Conservation (phyloP, 495 filamentous ascomycete genomes). For the Xylaria sp. region DNA sequence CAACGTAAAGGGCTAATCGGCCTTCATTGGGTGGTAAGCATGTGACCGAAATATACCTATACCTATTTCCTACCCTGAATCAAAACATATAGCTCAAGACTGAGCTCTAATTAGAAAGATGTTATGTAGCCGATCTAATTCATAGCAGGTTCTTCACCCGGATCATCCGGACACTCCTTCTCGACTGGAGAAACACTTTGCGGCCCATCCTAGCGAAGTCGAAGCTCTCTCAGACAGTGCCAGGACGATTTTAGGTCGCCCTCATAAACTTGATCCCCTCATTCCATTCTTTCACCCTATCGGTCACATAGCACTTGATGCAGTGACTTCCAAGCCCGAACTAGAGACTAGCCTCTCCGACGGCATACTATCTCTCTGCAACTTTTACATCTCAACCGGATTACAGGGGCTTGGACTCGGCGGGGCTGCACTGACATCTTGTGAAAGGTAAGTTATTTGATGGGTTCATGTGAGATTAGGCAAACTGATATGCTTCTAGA, state of each 20-base stretch:
- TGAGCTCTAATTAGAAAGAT: neutral
- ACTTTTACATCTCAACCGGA: conserved; percentile 41
- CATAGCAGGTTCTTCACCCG: conserved; percentile 21
- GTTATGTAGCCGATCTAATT: conserved; percentile 1
- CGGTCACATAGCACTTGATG: conserved; percentile 42
- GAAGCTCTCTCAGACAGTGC: conserved; percentile 35
- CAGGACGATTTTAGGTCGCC: conserved; percentile 28
- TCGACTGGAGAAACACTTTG: conserved; percentile 18
- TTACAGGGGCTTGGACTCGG: conserved; percentile 25
- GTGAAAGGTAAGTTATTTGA: conserved; percentile 20
- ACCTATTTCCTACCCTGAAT: neutral
- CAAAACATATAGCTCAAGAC: neutral
- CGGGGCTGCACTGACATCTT: neutral
- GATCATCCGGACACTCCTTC: conserved; percentile 11
- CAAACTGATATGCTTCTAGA: neutral
- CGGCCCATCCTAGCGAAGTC: conserved; percentile 27
- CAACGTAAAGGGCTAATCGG: conserved; percentile 26
- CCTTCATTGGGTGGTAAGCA: conserved; percentile 35
- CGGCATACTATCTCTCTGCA: conserved; percentile 32
- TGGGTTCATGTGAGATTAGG: neutral
- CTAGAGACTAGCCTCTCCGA: conserved; percentile 22
- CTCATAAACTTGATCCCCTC: conserved; percentile 11
- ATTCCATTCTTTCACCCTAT: conserved; percentile 38
- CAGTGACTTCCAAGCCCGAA: conserved; percentile 18
- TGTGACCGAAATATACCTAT: neutral